Evolutionary conservation across 805 yeast species (phyloP).

Genomic region (Wickerhamiella slavikovae): DNA sequence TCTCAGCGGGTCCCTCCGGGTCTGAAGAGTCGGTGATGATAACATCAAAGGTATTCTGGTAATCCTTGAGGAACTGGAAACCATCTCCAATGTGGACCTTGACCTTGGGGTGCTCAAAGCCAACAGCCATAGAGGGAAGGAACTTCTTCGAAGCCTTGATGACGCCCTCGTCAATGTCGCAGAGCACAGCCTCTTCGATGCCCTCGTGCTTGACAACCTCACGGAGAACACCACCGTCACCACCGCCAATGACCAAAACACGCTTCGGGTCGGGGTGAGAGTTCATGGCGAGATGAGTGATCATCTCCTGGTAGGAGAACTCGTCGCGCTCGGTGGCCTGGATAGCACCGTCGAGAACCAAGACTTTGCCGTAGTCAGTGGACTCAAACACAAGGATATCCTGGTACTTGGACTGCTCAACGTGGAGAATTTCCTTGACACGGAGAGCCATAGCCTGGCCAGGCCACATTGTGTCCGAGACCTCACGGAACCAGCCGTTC

Average conservation of each 20-base stretch:
- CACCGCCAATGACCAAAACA: conserved; percentile 93
- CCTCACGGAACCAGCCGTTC: conserved; percentile 95
- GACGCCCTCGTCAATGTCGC: conserved; percentile 91
- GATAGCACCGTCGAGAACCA: conserved; percentile 84
- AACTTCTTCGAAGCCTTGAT: conserved; percentile 69
- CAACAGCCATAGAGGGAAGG: conserved; percentile 71
- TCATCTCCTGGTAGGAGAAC: conserved; percentile 96
- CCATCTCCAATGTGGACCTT: conserved; percentile 90
- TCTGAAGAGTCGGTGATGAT: conserved; percentile 94
- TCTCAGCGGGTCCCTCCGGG: conserved; percentile 96
- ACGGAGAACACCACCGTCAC: conserved; percentile 96
- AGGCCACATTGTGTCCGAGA: conserved; percentile 94
- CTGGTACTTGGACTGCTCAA: conserved; percentile 74
- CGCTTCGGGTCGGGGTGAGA: conserved; percentile 87
- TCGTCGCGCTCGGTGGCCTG: conserved; percentile 96
- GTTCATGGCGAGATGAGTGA: conserved; percentile 78
- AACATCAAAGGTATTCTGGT: conserved; percentile 76
- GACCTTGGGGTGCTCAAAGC: conserved; percentile 75
- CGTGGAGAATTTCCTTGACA: conserved; percentile 72
- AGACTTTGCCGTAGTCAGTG: conserved; percentile 83
- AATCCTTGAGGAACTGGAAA: conserved; percentile 76
- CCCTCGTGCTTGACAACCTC: conserved; percentile 77
- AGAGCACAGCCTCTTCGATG: conserved; percentile 75
- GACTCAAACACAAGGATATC: conserved; percentile 87
- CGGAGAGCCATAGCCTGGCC: conserved; percentile 91